Evolutionary conservation across 805 yeast genomes (phyloP).

Genomic region (Wickerhamomyces canadensis): DNA sequence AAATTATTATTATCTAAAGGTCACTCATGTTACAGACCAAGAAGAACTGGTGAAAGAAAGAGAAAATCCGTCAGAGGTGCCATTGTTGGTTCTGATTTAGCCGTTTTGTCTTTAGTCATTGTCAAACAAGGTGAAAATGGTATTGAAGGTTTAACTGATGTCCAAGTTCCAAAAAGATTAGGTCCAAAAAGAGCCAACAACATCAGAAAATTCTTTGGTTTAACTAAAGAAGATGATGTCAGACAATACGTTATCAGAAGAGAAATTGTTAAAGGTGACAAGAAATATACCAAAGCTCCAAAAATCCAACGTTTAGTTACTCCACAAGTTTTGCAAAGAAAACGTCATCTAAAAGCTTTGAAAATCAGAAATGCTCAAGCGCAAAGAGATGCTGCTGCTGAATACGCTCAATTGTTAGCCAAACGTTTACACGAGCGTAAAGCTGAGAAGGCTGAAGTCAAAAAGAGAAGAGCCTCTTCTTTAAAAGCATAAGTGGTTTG

Average conservation of each 20-base stretch:
- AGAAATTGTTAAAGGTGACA: conserved; percentile 96
- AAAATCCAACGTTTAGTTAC: conserved; percentile 99
- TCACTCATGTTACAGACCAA: conserved; percentile 90
- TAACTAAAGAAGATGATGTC: conserved; percentile 68
- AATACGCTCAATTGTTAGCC: conserved; percentile 98
- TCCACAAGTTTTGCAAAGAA: conserved; percentile 98
- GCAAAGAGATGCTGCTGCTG: conserved; percentile 99
- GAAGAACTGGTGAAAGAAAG: conserved; percentile 98
- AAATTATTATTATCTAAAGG: conserved; percentile 88
- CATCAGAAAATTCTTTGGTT: conserved; percentile 99
- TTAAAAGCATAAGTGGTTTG: conserved; percentile 62
- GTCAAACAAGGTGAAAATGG: conserved; percentile 97
- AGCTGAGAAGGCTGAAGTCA: conserved; percentile 97
- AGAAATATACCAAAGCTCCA: conserved; percentile 99
- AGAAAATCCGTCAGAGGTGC: conserved; percentile 99
- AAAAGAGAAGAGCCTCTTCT: conserved; percentile 99
- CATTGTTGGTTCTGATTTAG: conserved; percentile 92
- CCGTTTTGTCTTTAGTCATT: conserved; percentile 88
- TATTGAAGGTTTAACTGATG: conserved; percentile 92
- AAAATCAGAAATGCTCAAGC: conserved; percentile 97
- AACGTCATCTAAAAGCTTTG: conserved; percentile 91
- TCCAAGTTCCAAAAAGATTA: conserved; percentile 95
- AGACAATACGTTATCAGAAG: conserved; percentile 93
- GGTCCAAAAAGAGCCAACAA: conserved; percentile 99
- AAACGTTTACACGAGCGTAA: conserved; percentile 97